phyloP scores from a whole-genome alignment of 2,329 filamentous ascomycete species.

The Cladosporium colombiae region DNA sequence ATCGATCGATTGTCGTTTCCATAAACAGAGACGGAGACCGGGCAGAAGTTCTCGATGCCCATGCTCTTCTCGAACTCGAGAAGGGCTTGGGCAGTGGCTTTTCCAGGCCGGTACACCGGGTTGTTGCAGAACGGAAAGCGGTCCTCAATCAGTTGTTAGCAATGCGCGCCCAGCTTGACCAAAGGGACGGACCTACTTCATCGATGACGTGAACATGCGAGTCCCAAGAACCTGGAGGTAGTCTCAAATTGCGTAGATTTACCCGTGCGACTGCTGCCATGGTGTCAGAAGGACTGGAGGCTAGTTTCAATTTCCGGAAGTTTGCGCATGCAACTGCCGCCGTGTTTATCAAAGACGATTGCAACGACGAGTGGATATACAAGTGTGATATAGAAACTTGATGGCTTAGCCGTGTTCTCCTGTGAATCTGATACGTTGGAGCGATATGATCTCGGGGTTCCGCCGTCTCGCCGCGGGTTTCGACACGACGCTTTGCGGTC shows the following conservation, averaged over 20 bases:
- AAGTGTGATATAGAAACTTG: background rate
- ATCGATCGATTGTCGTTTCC: conserved; percentile 7
- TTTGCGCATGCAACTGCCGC: background rate
- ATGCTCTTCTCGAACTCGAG: conserved; percentile 1
- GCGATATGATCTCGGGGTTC: background rate
- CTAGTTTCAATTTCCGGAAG: background rate
- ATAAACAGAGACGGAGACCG: background rate
- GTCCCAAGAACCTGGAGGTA: background rate
- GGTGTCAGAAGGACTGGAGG: background rate
- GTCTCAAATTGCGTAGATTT: background rate
- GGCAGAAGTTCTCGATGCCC: background rate
- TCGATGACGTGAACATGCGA: conserved; percentile 4
- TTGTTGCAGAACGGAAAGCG: background rate
- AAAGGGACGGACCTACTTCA: background rate
- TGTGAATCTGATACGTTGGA: background rate
- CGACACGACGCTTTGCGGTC: background rate
- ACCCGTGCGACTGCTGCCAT: background rate
- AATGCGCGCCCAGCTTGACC: background rate
- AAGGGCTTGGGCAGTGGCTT: background rate
- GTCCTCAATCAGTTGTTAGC: background rate
- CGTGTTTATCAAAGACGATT: background rate
- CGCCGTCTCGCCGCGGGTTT: background rate
- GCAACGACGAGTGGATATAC: too few species aligned
- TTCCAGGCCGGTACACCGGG: background rate
- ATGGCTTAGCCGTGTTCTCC: background rate